phyloP scores from a whole-genome alignment of 495 filamentous ascomycete species.

The Amniculicola lignicola region DNA sequence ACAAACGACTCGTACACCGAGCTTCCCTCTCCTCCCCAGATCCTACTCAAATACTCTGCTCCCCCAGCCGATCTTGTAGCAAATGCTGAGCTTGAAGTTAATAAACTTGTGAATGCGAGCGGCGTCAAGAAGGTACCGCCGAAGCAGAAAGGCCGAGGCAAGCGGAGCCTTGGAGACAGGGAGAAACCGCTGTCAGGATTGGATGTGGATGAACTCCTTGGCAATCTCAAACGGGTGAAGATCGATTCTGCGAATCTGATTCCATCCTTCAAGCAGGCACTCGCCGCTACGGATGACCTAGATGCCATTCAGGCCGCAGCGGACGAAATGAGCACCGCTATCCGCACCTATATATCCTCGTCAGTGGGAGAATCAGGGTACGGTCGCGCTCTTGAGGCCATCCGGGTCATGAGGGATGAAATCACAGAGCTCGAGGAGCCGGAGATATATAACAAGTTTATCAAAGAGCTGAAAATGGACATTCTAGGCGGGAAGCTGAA shows the following conservation, averaged over 20 bases:
- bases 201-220: conserved; percentile 75
- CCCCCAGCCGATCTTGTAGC: conserved; percentile 65
- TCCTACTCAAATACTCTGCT: conserved; percentile 69
- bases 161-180: conserved; percentile 63
- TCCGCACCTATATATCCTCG: conserved; percentile 63
- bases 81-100: conserved; percentile 53
- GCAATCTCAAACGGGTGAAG: conserved; percentile 51
- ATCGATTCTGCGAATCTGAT: conserved; percentile 81
- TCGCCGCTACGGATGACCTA: conserved; percentile 60
- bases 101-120: conserved; percentile 62
- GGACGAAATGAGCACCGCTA: conserved; percentile 69
- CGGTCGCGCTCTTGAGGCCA: conserved; percentile 67
- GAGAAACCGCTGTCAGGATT: conserved; percentile 88
- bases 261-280: conserved; percentile 84
- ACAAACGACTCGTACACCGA: conserved; percentile 60
- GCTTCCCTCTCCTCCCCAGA: conserved; percentile 62
- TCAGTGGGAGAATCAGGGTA: conserved; percentile 76
- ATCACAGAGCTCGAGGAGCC: conserved; percentile 74
- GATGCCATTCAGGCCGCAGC: conserved; percentile 63
- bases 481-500: conserved; percentile 68
- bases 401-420: conserved; percentile 75
- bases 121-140: conserved; percentile 91
- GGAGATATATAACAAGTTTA: conserved; percentile 69
- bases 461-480: conserved; percentile 68
- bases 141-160: conserved; percentile 67